These are phyloP conservation scores for Berberis vulgaris DNA, from an alignment of 164 flowering plant genomes.

Conservation along the genomic window DNA sequence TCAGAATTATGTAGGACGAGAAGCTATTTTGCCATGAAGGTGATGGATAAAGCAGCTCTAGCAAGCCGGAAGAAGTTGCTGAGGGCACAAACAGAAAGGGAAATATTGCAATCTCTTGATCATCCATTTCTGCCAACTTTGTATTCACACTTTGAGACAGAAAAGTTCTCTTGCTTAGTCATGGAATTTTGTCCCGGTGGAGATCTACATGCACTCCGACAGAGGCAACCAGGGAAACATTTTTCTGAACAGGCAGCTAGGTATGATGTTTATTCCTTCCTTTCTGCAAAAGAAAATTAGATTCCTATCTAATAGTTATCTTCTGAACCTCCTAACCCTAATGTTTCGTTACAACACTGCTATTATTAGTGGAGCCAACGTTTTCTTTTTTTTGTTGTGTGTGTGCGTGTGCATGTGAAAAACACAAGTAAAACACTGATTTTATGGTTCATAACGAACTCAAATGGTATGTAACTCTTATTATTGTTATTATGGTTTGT, in stretches of 20 bases:
- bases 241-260: slow-evolving; percentile 83
- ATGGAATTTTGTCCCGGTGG: slow-evolving; percentile 96
- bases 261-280: slow-evolving; percentile 19
- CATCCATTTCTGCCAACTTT: slow-evolving; percentile 86
- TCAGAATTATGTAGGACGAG: slow-evolving; percentile 58
- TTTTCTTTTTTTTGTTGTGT: too few species aligned
- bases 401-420: too few species aligned
- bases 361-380: too few species aligned
- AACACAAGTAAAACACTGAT: too few species aligned
- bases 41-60: slow-evolving; percentile 66
- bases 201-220: slow-evolving; percentile 76
- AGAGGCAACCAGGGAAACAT: slow-evolving; percentile 71
- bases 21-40: slow-evolving; percentile 74
- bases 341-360: not conserved
- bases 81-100: slow-evolving; percentile 85
- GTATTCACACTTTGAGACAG: slow-evolving; percentile 80
- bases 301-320: not conserved
- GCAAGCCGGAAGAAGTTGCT: slow-evolving; percentile 67
- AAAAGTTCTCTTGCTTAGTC: slow-evolving; percentile 64
- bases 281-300: not conserved
- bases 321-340: not conserved
- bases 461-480: too few species aligned
- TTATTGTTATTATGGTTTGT: too few species aligned
- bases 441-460: too few species aligned
- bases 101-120: slow-evolving; percentile 76